Conservation (phyloP, 352 stramenopile species). For the Phytophthora pistaciae region DNA sequence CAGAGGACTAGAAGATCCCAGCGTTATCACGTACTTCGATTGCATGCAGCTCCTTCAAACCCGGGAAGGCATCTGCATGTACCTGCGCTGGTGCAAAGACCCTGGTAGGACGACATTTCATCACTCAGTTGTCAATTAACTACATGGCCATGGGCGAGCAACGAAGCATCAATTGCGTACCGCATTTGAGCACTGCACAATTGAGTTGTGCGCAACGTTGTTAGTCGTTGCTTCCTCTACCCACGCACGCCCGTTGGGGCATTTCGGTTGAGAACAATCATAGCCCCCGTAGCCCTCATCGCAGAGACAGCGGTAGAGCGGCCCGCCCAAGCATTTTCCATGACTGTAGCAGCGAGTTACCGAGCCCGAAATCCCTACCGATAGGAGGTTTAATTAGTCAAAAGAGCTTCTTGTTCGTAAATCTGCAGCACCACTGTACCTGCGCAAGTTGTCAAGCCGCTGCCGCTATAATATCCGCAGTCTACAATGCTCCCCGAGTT, state of each 20-base stretch:
- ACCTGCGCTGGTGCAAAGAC: slow-evolving; percentile 62
- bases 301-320: slow-evolving; percentile 66
- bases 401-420: not conserved
- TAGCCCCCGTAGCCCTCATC: slow-evolving; percentile 56
- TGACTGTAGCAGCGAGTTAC: slow-evolving; percentile 66
- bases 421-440: slow-evolving; percentile 23
- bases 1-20: not conserved
- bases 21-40: slow-evolving; percentile 51
- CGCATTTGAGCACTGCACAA: slow-evolving; percentile 77
- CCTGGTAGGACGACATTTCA: slow-evolving; percentile 33
- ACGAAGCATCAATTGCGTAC: slow-evolving; percentile 30
- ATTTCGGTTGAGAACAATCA: slow-evolving; percentile 66
- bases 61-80: slow-evolving; percentile 64
- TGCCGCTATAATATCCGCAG: slow-evolving; percentile 56
- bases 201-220: slow-evolving; percentile 63
- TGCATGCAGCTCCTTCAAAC: slow-evolving; percentile 77
- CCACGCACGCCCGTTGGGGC: slow-evolving; percentile 67
- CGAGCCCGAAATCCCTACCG: slow-evolving; percentile 40
- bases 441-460: slow-evolving; percentile 52
- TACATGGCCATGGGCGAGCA: not conserved
- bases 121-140: not conserved
- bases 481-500: slow-evolving; percentile 43
- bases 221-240: slow-evolving; percentile 62
- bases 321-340: slow-evolving; percentile 52
- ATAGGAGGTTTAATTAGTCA: not conserved